These are phyloP conservation scores for Didymella exigua DNA, from an alignment of 2,329 filamentous ascomycete species.

Conservation along the genomic window DNA sequence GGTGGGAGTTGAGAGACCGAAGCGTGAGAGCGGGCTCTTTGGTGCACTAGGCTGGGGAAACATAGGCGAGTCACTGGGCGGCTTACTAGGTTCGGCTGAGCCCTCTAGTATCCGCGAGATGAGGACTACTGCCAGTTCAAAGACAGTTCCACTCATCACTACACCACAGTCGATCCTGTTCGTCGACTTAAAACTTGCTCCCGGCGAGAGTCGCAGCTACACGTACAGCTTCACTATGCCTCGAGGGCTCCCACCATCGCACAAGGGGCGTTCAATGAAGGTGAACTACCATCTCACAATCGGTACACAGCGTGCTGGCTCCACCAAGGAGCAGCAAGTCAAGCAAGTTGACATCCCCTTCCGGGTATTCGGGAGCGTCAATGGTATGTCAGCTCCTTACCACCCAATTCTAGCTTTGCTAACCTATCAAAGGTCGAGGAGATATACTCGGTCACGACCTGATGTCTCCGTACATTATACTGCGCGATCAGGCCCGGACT, in stretches of 20 bases:
- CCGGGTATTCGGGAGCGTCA: slow-evolving; percentile 89
- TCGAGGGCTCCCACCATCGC: slow-evolving; percentile 85
- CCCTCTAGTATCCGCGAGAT: slow-evolving; percentile 95
- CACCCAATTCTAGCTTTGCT: slow-evolving; percentile 14
- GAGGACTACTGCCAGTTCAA: slow-evolving; percentile 83
- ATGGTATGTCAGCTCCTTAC: slow-evolving; percentile 55
- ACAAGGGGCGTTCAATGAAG: slow-evolving; percentile 92
- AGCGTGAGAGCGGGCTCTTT: slow-evolving; percentile 78
- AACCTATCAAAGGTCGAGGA: slow-evolving; percentile 62
- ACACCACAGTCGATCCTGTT: slow-evolving; percentile 96
- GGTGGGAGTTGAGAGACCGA: slow-evolving; percentile 76
- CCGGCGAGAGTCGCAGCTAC: slow-evolving; percentile 86
- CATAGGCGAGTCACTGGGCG: slow-evolving; percentile 85
- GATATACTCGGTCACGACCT: slow-evolving; percentile 92
- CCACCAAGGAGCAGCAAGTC: slow-evolving; percentile 75
- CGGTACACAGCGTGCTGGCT: slow-evolving; percentile 85
- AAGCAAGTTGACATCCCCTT: slow-evolving; percentile 93
- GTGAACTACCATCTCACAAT: slow-evolving; percentile 90
- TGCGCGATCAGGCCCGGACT: slow-evolving; percentile 77
- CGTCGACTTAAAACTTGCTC: slow-evolving; percentile 84
- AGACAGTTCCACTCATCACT: slow-evolving; percentile 86
- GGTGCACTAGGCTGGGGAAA: slow-evolving; percentile 86
- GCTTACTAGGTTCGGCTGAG: slow-evolving; percentile 83
- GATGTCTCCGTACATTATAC: slow-evolving; percentile 89
- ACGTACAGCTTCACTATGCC: slow-evolving; percentile 87